These are phyloP conservation scores for Glarea lozoyensis DNA, from an alignment of 495 filamentous ascomycete genomes.

Conservation along the genomic window DNA sequence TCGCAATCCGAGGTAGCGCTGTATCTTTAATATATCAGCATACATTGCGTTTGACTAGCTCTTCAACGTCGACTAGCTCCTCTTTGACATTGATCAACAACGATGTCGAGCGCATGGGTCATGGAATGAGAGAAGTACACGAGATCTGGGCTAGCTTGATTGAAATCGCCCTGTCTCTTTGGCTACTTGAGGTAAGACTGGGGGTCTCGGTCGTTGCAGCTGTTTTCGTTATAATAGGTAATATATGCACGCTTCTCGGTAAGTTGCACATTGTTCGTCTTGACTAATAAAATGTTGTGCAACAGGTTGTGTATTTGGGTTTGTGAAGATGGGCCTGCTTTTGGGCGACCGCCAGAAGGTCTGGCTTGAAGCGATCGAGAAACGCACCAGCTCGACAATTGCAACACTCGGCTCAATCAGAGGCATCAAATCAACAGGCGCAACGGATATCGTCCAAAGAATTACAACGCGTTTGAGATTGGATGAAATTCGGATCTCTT, in stretches of 20 bases:
- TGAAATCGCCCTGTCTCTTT: conserved; percentile 1
- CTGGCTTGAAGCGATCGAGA: conserved; percentile 3
- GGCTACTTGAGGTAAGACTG: neutral
- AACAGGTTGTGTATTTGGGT: neutral
- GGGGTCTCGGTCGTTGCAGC: neutral
- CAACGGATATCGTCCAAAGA: conserved; percentile 2
- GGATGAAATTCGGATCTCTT: conserved; percentile 15
- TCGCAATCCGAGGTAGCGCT: neutral
- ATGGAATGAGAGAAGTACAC: conserved; percentile 38
- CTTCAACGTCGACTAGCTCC: neutral
- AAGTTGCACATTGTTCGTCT: neutral
- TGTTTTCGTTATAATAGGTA: neutral
- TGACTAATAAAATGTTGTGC: neutral
- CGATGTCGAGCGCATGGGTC: conserved; percentile 25
- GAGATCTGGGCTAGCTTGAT: conserved; percentile 39
- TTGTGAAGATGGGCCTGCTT: neutral
- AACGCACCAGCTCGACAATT: conserved; percentile 19
- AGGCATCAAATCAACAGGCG: conserved; percentile 12
- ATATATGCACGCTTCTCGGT: neutral
- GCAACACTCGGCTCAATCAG: conserved; percentile 13
- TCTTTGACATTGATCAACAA: conserved; percentile 46
- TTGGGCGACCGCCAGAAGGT: conserved; percentile 1
- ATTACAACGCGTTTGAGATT: conserved; percentile 10
- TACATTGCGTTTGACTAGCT: neutral
- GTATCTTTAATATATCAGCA: neutral